These are phyloP conservation scores for Annulohypoxylon stygium DNA, from an alignment of 495 filamentous ascomycete species.

Conservation along the genomic window DNA sequence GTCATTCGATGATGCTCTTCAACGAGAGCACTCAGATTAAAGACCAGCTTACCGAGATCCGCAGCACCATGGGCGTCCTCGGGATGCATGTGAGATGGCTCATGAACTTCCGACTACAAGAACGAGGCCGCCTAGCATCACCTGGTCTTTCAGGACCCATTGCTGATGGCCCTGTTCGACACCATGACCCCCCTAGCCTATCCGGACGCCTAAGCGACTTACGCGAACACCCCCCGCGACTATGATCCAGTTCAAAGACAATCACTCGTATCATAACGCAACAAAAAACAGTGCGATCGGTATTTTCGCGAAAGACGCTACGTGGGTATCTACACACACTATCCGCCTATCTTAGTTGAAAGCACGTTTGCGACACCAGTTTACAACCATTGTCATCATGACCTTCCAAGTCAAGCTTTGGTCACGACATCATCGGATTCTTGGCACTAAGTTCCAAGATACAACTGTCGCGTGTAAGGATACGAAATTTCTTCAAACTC, in stretches of 20 bases:
- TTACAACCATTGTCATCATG: neutral
- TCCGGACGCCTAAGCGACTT: constrained; percentile 43
- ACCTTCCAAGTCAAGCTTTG: neutral
- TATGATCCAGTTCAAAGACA: constrained; percentile 25
- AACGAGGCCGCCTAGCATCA: constrained; percentile 47
- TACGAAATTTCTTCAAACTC: too few relatives aligned
- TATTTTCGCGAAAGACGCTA: neutral
- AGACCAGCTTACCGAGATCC: constrained; percentile 66
- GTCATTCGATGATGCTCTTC: constrained; percentile 62
- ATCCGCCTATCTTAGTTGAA: neutral
- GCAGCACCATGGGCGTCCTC: constrained; percentile 63
- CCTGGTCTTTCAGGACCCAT: constrained; percentile 27
- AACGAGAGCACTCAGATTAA: constrained; percentile 65
- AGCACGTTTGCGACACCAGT: neutral
- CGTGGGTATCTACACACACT: neutral
- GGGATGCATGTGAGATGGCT: constrained; percentile 69
- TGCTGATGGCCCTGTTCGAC: constrained; percentile 33
- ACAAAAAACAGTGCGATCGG: neutral
- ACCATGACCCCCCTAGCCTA: constrained; percentile 29
- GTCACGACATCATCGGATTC: neutral
- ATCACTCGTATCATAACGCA: neutral
- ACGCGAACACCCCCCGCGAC: constrained; percentile 48
- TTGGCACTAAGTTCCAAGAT: neutral
- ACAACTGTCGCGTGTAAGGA: neutral
- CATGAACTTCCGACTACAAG: constrained; percentile 62